phyloP scores from a whole-genome alignment of 75 land plant genomes.

The Pinus tabuliformis region DNA sequence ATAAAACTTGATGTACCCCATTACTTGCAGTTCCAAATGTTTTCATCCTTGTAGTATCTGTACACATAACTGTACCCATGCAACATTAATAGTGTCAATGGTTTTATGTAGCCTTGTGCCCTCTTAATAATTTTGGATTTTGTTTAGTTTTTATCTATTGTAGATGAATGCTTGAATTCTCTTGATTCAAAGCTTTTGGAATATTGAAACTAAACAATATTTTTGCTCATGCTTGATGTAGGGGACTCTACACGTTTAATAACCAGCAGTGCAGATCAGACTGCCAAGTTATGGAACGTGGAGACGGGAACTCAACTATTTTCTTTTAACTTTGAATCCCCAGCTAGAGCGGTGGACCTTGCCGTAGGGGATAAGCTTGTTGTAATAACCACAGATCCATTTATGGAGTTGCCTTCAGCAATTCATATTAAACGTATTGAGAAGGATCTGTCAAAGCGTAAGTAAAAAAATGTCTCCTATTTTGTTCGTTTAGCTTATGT shows the following conservation, averaged over 20 bases:
- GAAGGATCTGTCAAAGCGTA: constrained; percentile 66
- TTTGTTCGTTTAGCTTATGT: no score
- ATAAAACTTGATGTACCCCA: no score
- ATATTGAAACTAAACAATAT: no score
- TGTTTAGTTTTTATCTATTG: no score
- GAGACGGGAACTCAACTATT: constrained; percentile 68
- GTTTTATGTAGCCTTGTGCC: no score
- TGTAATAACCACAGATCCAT: constrained; percentile 90
- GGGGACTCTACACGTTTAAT: constrained; percentile 80
- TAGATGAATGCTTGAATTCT: no score
- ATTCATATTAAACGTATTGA: constrained; percentile 88
- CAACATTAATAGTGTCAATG: no score
- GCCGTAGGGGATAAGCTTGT: constrained; percentile 88
- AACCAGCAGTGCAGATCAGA: constrained; percentile 95
- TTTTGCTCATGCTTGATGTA: constrained; percentile 6
- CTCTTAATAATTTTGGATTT: no score
- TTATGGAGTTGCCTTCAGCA: constrained; percentile 79
- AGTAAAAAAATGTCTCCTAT: constrained; percentile 12
- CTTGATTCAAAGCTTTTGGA: no score
- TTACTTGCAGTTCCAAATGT: no score
- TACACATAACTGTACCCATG: no score
- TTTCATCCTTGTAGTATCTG: no score
- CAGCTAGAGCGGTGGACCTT: constrained; percentile 90
- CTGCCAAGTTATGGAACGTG: constrained; percentile 94
- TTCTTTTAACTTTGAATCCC: constrained; percentile 82